Conservation (phyloP, 2,329 filamentous ascomycete genomes). For the Akanthomyces muscarius region DNA sequence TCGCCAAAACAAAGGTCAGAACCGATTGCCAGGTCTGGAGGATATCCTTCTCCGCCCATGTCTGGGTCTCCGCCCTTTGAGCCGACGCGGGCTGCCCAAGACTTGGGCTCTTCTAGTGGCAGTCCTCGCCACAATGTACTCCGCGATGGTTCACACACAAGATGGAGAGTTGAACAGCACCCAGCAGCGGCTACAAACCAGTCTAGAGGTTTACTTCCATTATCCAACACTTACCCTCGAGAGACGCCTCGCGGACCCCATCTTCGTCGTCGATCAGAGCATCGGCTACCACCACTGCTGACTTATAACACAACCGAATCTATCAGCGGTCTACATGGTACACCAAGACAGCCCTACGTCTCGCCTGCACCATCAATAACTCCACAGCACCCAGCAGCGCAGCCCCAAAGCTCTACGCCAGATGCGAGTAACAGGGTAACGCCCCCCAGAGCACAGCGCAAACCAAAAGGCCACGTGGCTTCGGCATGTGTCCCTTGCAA, state of each 20-base stretch:
- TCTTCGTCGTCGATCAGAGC: conserved; percentile 26
- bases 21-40: conserved; percentile 53
- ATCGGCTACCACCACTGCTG: conserved; percentile 23
- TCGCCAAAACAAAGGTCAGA: conserved; percentile 48
- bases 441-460: conserved; percentile 59
- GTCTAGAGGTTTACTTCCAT: conserved; percentile 19
- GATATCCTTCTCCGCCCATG: conserved; percentile 71
- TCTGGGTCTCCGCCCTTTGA: conserved; percentile 63
- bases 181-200: conserved; percentile 7
- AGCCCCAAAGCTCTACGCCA: not conserved
- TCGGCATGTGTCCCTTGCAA: conserved; percentile 85
- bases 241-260: conserved; percentile 25
- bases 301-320: conserved; percentile 25
- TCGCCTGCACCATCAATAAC: conserved; percentile 9
- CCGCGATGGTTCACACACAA: conserved; percentile 47
- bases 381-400: conserved; percentile 1
- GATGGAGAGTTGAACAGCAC: conserved; percentile 26
- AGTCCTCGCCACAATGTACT: conserved; percentile 42
- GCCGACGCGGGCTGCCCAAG: conserved; percentile 33
- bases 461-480: conserved; percentile 76
- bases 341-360: not conserved
- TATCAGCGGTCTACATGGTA: conserved; percentile 5
- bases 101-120: conserved; percentile 19
- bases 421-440: conserved; percentile 27
- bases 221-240: conserved; percentile 28